Percentiles rank a stretch among this genome's conserved stretches.
Evolutionary conservation across 2,329 filamentous ascomycete species (phyloP).

Genomic region (Fusarium sp.): DNA sequence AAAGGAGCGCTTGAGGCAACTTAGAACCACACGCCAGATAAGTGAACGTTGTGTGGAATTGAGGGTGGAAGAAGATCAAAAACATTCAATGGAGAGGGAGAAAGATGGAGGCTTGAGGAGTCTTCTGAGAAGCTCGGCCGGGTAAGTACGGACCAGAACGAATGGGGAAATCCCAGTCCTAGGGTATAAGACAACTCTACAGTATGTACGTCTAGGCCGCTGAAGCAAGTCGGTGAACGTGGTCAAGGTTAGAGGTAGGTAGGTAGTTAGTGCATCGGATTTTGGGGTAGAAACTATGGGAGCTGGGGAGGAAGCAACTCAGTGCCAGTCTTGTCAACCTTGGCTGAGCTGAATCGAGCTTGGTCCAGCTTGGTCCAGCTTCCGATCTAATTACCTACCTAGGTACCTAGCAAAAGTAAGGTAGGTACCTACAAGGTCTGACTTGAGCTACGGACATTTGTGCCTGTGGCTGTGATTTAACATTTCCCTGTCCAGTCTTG

Average conservation of each 20-base stretch:
- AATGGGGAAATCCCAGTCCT: conserved; percentile 15
- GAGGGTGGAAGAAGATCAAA: conserved; percentile 16
- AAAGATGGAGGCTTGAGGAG: conserved; percentile 19
- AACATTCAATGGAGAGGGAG: conserved; percentile 10
- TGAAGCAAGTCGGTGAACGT: conserved; percentile 30
- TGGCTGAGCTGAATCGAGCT: conserved; percentile 19
- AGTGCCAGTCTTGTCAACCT: neutral
- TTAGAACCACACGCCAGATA: conserved; percentile 13
- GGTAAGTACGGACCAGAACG: conserved; percentile 15
- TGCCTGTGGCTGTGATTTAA: neutral
- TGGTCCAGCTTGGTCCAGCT: neutral
- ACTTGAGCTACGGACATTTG: neutral
- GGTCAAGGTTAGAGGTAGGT: neutral
- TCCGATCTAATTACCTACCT: neutral
- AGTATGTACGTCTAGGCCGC: neutral
- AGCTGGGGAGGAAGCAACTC: neutral
- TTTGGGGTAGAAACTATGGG: neutral
- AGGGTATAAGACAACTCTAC: neutral
- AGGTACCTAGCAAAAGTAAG: neutral
- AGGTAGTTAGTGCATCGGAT: neutral
- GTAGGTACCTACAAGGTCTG: neutral
- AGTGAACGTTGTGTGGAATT: conserved; percentile 27
- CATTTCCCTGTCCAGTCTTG: neutral
- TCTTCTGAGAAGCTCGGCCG: neutral
- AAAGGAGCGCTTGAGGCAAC: conserved; percentile 23